These are phyloP conservation scores for Stipa capillata DNA, from an alignment of 176 grass and related monocot genomes.

Conservation along the genomic window DNA sequence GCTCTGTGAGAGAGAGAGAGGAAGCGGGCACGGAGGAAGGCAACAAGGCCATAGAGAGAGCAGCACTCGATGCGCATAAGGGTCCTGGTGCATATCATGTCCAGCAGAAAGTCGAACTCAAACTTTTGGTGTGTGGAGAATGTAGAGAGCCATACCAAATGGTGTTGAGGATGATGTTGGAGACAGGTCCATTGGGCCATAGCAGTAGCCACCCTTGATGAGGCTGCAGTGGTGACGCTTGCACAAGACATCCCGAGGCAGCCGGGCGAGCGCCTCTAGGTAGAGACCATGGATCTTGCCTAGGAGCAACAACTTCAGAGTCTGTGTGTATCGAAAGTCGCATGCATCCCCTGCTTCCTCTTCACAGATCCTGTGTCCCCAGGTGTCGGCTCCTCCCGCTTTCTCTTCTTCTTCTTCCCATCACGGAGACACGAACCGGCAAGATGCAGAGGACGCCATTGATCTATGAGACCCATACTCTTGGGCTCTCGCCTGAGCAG, in stretches of 20 bases:
- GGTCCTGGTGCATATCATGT: not conserved
- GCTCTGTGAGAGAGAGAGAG: not conserved
- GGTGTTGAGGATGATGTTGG: constrained; percentile 14
- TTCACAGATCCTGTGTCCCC: not conserved
- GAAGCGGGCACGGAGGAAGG: not conserved
- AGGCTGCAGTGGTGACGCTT: not conserved
- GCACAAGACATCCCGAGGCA: not conserved
- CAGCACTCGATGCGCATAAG: not conserved
- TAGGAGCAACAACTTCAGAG: not conserved
- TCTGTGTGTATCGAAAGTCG: not conserved
- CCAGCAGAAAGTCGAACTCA: not conserved
- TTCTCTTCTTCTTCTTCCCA: not conserved
- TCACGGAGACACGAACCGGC: not conserved
- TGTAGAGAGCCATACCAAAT: not conserved
- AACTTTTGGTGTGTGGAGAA: not conserved
- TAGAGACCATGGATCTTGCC: not conserved
- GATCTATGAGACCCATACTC: no score
- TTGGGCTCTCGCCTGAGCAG: no score
- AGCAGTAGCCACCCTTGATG: not conserved
- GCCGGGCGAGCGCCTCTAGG: not conserved
- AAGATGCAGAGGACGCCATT: no score
- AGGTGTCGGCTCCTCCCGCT: not conserved
- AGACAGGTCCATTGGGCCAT: not conserved
- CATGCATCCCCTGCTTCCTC: not conserved
- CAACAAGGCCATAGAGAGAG: not conserved